Evolutionary conservation across 2,329 filamentous ascomycete genomes (phyloP), one percentile per base, ranked within the genome.

Genomic region (Simplicillium aogashimaense): DNA sequence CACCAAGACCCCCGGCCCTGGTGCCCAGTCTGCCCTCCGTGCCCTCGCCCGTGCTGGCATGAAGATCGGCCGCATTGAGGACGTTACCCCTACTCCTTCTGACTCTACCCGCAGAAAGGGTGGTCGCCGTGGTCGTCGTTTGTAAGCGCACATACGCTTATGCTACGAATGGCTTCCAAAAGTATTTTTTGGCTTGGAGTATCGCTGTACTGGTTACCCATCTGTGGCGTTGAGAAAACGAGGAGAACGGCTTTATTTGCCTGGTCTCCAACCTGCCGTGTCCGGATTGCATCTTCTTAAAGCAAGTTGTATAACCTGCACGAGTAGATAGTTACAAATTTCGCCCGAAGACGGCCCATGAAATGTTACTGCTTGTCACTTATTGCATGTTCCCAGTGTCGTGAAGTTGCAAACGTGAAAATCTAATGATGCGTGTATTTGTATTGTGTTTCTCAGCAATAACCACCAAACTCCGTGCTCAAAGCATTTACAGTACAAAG

Each of bases 61-160:
- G 94, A 94, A 90, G 79, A 98, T 98, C 61, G 92, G 92, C 67
- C 86, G 92, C 66, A 98, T 98, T 63, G 92, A 98, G 84, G 92
- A 98, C 69, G 92, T 98, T 53, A 98, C 94, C 60, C 92, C 92
- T 60, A 98, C 92, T 48, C 92, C 94, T 60, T 98, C 92, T 70
- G 92, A 98, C 74, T 95, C 87, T 69, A 98, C 92, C 64, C 86
- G 92, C 75, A 89, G 90, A 78, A 98, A 98, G 88, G 92, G 92
- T 78, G 92, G 92, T 95, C 89, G 92, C 74, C 90, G 92, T 86
- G 92, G 92, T 97, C 92, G 92, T 76, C 90, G 92, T 95, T 86
- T 98, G 72, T 98, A 77, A 86, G 72, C 39, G 34, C 36, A 12
- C 14, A 29, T 14, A 9, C 28, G 25, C 17, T 20, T 20, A 32